Conservation (phyloP, 805 yeast species). For the Teunomyces gatunensis region DNA sequence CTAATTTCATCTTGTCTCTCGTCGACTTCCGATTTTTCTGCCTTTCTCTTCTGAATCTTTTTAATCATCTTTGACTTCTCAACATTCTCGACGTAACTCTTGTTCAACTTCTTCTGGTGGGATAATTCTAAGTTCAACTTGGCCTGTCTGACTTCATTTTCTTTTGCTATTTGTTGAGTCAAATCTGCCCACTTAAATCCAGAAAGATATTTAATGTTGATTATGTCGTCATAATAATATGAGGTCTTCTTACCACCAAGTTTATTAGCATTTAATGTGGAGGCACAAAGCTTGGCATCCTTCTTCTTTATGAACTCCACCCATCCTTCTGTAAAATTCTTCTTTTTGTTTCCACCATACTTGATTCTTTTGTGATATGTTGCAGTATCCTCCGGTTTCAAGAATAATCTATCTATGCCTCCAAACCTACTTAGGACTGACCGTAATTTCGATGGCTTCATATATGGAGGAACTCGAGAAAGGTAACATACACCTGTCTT, state of each 20-base stretch:
- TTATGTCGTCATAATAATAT: constrained; percentile 89
- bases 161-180: constrained; percentile 89
- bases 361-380: constrained; percentile 67
- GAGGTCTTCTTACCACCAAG: constrained; percentile 91
- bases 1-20: constrained; percentile 29
- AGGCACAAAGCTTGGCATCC: constrained; percentile 86
- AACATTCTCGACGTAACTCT: constrained; percentile 76
- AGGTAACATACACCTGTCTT: constrained; percentile 92
- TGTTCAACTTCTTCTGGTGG: constrained; percentile 84
- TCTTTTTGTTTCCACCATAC: constrained; percentile 89
- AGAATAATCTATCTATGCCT: constrained; percentile 76
- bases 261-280: constrained; percentile 80
- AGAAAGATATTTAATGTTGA: constrained; percentile 84
- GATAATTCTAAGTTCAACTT: constrained; percentile 85
- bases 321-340: constrained; percentile 93
- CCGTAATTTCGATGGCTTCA: constrained; percentile 91
- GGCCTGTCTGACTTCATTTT: constrained; percentile 83
- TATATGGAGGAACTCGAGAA: constrained; percentile 90
- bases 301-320: constrained; percentile 81
- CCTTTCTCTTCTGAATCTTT: constrained; percentile 56
- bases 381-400: constrained; percentile 79
- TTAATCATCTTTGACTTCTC: constrained; percentile 81
- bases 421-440: constrained; percentile 83
- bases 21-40: constrained; percentile 17
- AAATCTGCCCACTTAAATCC: constrained; percentile 95